phyloP scores from a whole-genome alignment of 345 rosid species.

The Hypericum androsaemum region DNA sequence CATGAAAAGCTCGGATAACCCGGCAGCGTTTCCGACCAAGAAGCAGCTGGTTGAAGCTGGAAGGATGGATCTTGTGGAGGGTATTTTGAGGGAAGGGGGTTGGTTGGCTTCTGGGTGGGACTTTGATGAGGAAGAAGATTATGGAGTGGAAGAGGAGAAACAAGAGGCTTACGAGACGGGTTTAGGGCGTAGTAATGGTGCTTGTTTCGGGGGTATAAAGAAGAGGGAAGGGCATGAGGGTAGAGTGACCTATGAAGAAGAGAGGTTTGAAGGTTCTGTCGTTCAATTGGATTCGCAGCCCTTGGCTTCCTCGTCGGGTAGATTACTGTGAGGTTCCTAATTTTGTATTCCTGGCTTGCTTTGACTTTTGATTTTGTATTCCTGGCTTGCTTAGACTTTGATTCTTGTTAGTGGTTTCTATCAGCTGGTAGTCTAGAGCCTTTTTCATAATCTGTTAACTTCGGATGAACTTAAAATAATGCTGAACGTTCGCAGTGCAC shows the following conservation, averaged over 20 bases:
- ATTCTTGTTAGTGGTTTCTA: background rate
- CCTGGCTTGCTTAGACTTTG: background rate
- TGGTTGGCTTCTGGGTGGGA: constrained; percentile 95
- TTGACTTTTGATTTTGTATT: constrained; percentile 1
- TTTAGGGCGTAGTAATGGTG: background rate
- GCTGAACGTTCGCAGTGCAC: too few relatives aligned
- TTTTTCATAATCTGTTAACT: too few relatives aligned
- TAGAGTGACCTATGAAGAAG: constrained; percentile 2
- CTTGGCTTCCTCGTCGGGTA: constrained; percentile 39
- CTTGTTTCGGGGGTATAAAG: constrained; percentile 3
- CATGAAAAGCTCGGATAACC: constrained; percentile 53
- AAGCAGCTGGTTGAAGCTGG: constrained; percentile 49
- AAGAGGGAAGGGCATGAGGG: constrained; percentile 10
- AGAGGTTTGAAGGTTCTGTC: constrained; percentile 19
- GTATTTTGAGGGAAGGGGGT: constrained; percentile 53
- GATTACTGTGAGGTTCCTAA: constrained; percentile 47
- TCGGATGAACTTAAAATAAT: too few relatives aligned
- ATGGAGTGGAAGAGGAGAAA: constrained; percentile 8
- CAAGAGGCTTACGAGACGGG: constrained; percentile 8
- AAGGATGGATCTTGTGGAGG: constrained; percentile 70
- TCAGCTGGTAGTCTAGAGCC: too few relatives aligned
- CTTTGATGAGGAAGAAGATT: constrained; percentile 31
- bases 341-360: constrained; percentile 10
- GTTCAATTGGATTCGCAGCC: constrained; percentile 15
- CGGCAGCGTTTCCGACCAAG: constrained; percentile 60